A percentile compares a stretch with the other conserved stretches of the same genome.
phyloP scores from a whole-genome alignment of 2,329 filamentous ascomycete genomes.

The Aspergillus neoniger region DNA sequence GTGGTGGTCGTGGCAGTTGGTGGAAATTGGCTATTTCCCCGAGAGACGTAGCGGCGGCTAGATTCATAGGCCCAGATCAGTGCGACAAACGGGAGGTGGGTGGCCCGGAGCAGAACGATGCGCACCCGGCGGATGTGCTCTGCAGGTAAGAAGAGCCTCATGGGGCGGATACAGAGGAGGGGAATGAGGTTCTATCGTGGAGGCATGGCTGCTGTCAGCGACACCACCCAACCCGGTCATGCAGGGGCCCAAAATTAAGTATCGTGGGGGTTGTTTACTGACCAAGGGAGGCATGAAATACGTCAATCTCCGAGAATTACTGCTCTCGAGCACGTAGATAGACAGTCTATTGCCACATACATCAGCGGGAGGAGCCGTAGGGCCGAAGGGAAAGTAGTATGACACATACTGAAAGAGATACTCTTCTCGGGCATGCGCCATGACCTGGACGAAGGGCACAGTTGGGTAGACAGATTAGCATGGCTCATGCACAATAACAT shows the following conservation, averaged over 20 bases:
- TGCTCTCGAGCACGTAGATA: slow-evolving; percentile 49
- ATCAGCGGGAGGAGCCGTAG: slow-evolving; percentile 12
- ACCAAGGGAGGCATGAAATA: slow-evolving; percentile 52
- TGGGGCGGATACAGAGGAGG: slow-evolving; percentile 57
- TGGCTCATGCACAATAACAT: slow-evolving; percentile 3
- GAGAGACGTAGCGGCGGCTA: slow-evolving; percentile 33
- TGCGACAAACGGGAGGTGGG: slow-evolving; percentile 59
- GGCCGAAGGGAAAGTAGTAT: not conserved
- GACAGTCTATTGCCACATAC: slow-evolving; percentile 35
- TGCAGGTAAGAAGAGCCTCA: slow-evolving; percentile 59
- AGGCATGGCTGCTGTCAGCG: slow-evolving; percentile 12
- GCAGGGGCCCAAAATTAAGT: not conserved
- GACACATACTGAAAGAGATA: slow-evolving; percentile 59
- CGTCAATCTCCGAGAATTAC: slow-evolving; percentile 48
- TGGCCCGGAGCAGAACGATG: slow-evolving; percentile 60
- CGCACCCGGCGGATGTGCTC: slow-evolving; percentile 56
- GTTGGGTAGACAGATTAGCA: slow-evolving; percentile 12
- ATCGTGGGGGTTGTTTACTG: slow-evolving; percentile 21
- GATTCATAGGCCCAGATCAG: slow-evolving; percentile 59
- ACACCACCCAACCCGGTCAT: not conserved
- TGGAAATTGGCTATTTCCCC: slow-evolving; percentile 24
- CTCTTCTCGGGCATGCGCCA: slow-evolving; percentile 63
- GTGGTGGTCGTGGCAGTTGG: slow-evolving; percentile 24
- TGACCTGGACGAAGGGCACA: slow-evolving; percentile 47
- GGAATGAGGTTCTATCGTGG: slow-evolving; percentile 58